A percentile compares a stretch with the other conserved stretches of the same genome.
These are phyloP conservation scores for Marvania coccoides DNA, from an alignment of 139 green algal genomes.

Conservation along the genomic window DNA sequence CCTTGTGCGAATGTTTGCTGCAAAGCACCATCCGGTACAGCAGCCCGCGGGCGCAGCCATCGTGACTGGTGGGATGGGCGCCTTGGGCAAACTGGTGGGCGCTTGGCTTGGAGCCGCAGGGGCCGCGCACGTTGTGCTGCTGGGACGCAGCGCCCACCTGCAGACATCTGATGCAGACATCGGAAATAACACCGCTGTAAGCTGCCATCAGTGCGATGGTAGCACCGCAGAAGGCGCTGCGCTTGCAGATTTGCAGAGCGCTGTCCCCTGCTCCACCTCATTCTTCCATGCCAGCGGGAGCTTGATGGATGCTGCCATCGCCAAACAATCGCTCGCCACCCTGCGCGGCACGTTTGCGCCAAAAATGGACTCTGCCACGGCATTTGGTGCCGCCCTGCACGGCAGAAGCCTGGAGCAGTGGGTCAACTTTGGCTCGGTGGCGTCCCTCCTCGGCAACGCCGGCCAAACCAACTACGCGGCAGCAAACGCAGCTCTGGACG, in stretches of 20 bases:
- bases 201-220: not conserved
- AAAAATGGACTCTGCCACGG: constrained; percentile 27
- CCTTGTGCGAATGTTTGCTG: not conserved
- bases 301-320: constrained; percentile 44
- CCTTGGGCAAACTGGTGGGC: constrained; percentile 35
- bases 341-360: constrained; percentile 36
- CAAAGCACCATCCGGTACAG: not conserved
- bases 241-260: too few species aligned
- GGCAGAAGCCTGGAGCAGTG: not conserved
- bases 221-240: too few species aligned
- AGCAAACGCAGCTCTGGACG: constrained; percentile 66
- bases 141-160: not conserved
- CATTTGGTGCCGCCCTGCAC: not conserved
- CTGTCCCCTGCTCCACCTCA: not conserved
- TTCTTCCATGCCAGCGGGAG: not conserved
- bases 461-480: constrained; percentile 44
- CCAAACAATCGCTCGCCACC: constrained; percentile 30
- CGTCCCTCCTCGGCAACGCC: constrained; percentile 18
- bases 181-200: not conserved
- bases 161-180: not conserved
- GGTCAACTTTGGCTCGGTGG: constrained; percentile 24
- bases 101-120: not conserved
- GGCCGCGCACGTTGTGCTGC: not conserved
- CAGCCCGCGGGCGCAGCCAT: not conserved
- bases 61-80: constrained; percentile 15